These are phyloP conservation scores for Davidsoniella neocaledoniae DNA, from an alignment of 2,329 filamentous ascomycete species.

Conservation along the genomic window DNA sequence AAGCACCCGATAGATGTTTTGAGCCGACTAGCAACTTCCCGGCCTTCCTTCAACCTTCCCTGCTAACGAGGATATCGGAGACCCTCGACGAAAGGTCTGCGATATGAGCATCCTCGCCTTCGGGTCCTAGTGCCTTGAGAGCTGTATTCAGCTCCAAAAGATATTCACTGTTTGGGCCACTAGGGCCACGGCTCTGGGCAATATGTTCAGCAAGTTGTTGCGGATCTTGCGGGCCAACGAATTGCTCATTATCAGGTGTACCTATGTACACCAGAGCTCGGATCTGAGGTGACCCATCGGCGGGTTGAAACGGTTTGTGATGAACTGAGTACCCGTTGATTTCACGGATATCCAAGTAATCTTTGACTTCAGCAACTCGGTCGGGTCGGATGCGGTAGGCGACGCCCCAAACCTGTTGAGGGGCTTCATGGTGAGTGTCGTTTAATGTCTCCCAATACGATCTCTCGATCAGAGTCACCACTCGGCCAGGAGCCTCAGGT, in stretches of 20 bases:
- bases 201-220: conserved; percentile 69
- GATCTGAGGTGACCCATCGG: conserved; percentile 25
- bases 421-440: conserved; percentile 44
- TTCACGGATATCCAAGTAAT: conserved; percentile 88
- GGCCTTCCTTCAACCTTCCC: background rate
- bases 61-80: conserved; percentile 33
- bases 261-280: conserved; percentile 77
- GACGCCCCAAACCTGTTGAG: conserved; percentile 69
- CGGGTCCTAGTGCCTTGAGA: conserved; percentile 52
- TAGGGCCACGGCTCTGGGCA: conserved; percentile 57
- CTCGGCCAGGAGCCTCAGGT: conserved; percentile 68
- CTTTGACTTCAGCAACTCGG: conserved; percentile 63
- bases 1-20: too few relatives aligned
- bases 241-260: conserved; percentile 82
- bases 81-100: conserved; percentile 63
- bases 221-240: conserved; percentile 68
- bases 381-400: conserved; percentile 68
- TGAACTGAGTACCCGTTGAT: conserved; percentile 96
- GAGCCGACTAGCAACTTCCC: background rate
- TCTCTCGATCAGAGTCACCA: conserved; percentile 80
- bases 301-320: conserved; percentile 65
- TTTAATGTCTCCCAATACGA: conserved; percentile 67
- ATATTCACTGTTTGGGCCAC: conserved; percentile 82
- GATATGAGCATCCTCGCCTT: conserved; percentile 71
- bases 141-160: conserved; percentile 64